Evolutionary conservation across 2,329 filamentous ascomycete genomes (phyloP), one percentile per base, ranked within the genome.

Genomic region (Talaromyces sp.): DNA sequence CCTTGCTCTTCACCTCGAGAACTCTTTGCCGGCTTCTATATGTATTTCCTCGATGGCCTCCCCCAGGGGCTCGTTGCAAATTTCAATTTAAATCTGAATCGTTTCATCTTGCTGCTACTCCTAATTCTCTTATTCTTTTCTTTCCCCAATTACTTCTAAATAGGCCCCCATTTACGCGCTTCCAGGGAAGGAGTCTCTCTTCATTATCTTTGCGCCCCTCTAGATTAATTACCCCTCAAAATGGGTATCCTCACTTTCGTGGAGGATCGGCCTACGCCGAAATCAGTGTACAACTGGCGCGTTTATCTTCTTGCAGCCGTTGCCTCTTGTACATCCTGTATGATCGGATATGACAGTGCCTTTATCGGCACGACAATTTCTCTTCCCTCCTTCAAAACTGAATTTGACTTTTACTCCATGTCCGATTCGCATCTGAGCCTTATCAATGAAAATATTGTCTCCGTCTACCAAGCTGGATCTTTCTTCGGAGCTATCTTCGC

Each of bases 341-440:
- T 44, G 42, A 35, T 44, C 36, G 43, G 43, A 11, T 46, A 36
- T n/a, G 43, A 46, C 14, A 36, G 17, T 10, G 43, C 43, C 13
- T 46, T 36, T 30, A 46, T 46, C 19, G 43, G 43, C 10, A 37
- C 30, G 4, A 36, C 43, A 1, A 36, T 46, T n/a, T 16, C 19
- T 24, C 43, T 46, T 11, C 33, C 43, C 1, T 46, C 43, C 17
- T 46, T 46, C n/a, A 14, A 43, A 20, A 19, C 24, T 11, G 43
- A 35, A 19, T 35, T 35, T 30, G 30, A 17, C 3, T 37, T 46
- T 3, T 4, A 35, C 3, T 13, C 10, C 2, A 32, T 32, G 27
- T 17, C 27, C 2, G 3, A 5, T 17, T 43, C 27, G 9, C 41
- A 43, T 13, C 41, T 32, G 19, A 41, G 11, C 9, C 20, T 41